Conservation (phyloP, 768 basidiomycete genomes). For the Boletus tomentosulus region DNA sequence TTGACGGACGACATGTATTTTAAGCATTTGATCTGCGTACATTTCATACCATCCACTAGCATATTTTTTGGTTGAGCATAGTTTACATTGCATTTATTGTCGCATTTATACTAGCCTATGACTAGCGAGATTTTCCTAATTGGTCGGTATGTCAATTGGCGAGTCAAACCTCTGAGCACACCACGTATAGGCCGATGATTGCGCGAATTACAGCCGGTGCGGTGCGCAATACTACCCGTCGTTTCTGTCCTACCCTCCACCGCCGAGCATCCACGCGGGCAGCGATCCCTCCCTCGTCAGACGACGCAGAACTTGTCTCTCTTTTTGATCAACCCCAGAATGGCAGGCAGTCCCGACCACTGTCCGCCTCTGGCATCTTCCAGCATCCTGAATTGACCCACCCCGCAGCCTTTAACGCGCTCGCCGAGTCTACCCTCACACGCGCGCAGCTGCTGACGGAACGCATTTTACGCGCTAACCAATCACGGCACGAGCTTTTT, state of each 20-base stretch:
- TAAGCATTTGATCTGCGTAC: constrained; percentile 9
- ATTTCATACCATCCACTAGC: constrained; percentile 29
- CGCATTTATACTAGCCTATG: constrained; percentile 5
- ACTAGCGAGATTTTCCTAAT: constrained; percentile 14
- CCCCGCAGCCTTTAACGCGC: constrained; percentile 62
- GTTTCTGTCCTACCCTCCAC: constrained; percentile 29
- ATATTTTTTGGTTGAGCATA: constrained; percentile 25
- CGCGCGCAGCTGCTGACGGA: constrained; percentile 81
- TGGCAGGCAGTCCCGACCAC: constrained; percentile 35
- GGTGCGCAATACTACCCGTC: constrained; percentile 28
- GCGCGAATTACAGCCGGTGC: constrained; percentile 38
- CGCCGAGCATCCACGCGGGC: constrained; percentile 38
- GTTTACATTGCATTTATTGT: constrained; percentile 29
- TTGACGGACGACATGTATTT: constrained; percentile 2
- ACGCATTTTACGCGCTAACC: constrained; percentile 71
- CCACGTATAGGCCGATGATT: constrained; percentile 28
- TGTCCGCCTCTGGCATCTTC: constrained; percentile 76
- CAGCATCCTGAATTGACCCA: constrained; percentile 68
- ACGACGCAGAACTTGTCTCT: constrained; percentile 62
- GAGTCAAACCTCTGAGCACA: neutral
- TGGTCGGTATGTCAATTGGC: neutral
- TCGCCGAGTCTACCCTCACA: constrained; percentile 75
- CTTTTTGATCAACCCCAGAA: constrained; percentile 67
- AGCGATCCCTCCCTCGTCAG: constrained; percentile 55
- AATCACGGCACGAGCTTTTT: constrained; percentile 69